Conservation (phyloP, 192 early-diverging fungal genomes). For the Coemansia sp. region DNA sequence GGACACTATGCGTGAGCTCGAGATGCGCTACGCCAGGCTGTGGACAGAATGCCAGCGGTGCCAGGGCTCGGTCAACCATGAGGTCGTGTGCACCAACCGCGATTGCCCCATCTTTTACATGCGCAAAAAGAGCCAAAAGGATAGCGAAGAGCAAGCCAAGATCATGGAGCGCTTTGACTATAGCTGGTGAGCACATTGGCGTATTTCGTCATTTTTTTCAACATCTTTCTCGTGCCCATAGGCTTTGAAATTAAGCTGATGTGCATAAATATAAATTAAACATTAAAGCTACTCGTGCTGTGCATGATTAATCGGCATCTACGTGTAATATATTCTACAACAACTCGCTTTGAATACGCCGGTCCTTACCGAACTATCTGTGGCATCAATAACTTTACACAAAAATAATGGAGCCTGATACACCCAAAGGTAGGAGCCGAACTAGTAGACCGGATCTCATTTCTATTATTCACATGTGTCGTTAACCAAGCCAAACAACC, state of each 20-base stretch:
- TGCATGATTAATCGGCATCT: neutral
- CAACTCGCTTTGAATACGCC: neutral
- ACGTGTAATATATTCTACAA: neutral
- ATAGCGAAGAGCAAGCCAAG: slow-evolving; percentile 72
- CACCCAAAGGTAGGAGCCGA: slow-evolving; percentile 18
- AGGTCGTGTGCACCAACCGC: slow-evolving; percentile 91
- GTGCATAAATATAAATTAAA: neutral
- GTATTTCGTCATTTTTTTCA: neutral
- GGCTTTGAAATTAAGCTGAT: neutral
- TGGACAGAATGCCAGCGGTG: slow-evolving; percentile 99
- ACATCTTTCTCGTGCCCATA: slow-evolving; percentile 10
- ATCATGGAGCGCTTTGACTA: slow-evolving; percentile 77
- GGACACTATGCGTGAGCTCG: slow-evolving; percentile 67
- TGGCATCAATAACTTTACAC: neutral
- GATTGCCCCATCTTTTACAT: slow-evolving; percentile 99
- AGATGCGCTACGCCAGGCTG: slow-evolving; percentile 78
- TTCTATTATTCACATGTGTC: neutral
- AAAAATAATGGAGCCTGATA: neutral
- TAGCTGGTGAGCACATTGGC: slow-evolving; percentile 52
- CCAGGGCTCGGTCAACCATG: slow-evolving; percentile 91
- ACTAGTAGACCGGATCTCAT: neutral
- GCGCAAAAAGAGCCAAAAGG: slow-evolving; percentile 96
- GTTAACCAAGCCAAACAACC: neutral
- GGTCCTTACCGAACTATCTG: neutral
- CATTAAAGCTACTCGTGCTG: neutral